These are phyloP conservation scores for Phytophthora rubi DNA, from an alignment of 352 stramenopile genomes.

Conservation along the genomic window DNA sequence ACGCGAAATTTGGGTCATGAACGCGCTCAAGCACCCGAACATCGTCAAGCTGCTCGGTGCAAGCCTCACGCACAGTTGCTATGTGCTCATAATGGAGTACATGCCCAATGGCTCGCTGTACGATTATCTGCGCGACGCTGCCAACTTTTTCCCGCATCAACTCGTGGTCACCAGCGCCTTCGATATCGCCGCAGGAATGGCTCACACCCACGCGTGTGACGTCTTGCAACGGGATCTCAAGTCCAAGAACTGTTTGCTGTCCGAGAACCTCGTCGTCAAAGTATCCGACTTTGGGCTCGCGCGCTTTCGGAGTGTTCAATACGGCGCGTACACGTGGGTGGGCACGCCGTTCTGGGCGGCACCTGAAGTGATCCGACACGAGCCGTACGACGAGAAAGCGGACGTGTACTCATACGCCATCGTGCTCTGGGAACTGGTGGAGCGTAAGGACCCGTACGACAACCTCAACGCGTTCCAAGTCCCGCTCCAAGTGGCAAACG, in stretches of 20 bases:
- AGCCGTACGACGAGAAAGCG: slow-evolving; percentile 77
- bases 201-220: slow-evolving; percentile 57
- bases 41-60: slow-evolving; percentile 80
- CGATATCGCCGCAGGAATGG: slow-evolving; percentile 75
- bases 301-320: slow-evolving; percentile 50
- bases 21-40: slow-evolving; percentile 70
- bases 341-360: slow-evolving; percentile 83
- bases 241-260: slow-evolving; percentile 81
- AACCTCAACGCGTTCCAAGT: slow-evolving; percentile 81
- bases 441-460: slow-evolving; percentile 79
- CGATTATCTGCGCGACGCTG: slow-evolving; percentile 76
- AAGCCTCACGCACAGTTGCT: slow-evolving; percentile 77
- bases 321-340: slow-evolving; percentile 73
- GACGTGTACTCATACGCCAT: slow-evolving; percentile 83
- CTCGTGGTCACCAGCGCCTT: slow-evolving; percentile 67
- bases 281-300: slow-evolving; percentile 79
- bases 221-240: slow-evolving; percentile 81
- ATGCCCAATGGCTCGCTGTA: slow-evolving; percentile 88
- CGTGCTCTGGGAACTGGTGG: slow-evolving; percentile 78
- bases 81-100: slow-evolving; percentile 88
- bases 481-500: slow-evolving; percentile 71
- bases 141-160: slow-evolving; percentile 73
- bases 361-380: slow-evolving; percentile 79
- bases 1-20: slow-evolving; percentile 86
- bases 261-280: slow-evolving; percentile 80